Percentiles rank a stretch among this genome's conserved stretches.
These are phyloP conservation scores for Lolium perenne DNA, from an alignment of 176 grass and related monocot genomes.

Conservation along the genomic window DNA sequence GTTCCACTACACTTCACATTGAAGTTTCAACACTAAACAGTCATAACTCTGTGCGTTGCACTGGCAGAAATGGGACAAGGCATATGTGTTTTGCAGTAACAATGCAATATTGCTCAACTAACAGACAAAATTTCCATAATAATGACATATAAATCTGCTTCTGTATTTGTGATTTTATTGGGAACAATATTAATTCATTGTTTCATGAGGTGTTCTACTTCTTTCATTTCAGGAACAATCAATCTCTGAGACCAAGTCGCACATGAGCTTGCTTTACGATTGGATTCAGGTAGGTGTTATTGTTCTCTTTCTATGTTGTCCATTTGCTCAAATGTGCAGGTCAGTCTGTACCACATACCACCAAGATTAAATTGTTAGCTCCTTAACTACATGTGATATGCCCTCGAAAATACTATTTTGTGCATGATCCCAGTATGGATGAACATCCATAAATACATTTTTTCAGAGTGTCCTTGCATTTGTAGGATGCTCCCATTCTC, in stretches of 20 bases:
- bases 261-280: slow-evolving; percentile 55
- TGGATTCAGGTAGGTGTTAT: slow-evolving; percentile 63
- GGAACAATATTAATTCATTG: slow-evolving; percentile 20
- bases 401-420: not conserved
- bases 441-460: not conserved
- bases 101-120: not conserved
- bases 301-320: slow-evolving; percentile 29
- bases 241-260: slow-evolving; percentile 39
- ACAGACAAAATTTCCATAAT: slow-evolving; percentile 30
- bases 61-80: not conserved
- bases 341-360: not conserved
- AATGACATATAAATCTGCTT: slow-evolving; percentile 33
- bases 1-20: slow-evolving; percentile 2
- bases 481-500: not conserved
- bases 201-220: slow-evolving; percentile 23
- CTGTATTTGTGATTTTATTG: slow-evolving; percentile 24
- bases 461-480: slow-evolving; percentile 23
- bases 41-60: slow-evolving; percentile 6
- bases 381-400: slow-evolving; percentile 8
- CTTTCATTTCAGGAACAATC: slow-evolving; percentile 45
- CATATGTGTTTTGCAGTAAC: not conserved
- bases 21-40: slow-evolving; percentile 16
- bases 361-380: not conserved
- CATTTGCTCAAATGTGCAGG: slow-evolving; percentile 15
- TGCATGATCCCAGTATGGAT: slow-evolving; percentile 21